Evolutionary conservation across 2,329 filamentous ascomycete genomes (phyloP).

Genomic region (Trichoderma hamatum): DNA sequence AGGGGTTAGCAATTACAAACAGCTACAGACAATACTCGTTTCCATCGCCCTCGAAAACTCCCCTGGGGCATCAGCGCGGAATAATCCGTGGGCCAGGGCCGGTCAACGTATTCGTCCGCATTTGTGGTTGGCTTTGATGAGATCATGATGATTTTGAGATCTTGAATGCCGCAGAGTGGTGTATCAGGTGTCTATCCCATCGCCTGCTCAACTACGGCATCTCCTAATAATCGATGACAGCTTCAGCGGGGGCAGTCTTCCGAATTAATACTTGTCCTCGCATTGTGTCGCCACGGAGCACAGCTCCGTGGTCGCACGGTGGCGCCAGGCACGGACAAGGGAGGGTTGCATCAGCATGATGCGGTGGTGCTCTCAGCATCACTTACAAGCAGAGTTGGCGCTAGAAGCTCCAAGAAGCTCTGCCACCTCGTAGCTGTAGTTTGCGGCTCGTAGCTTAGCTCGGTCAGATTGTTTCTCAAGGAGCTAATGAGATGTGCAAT

Average conservation of each 20-base stretch:
- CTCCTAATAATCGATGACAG: not conserved
- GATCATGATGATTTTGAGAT: not conserved
- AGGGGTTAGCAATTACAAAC: not conserved
- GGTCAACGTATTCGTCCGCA: not conserved
- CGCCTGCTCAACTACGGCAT: not conserved
- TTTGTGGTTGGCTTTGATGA: not conserved
- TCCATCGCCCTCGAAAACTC: not conserved
- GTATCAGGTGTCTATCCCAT: not conserved
- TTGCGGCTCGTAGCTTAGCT: not conserved
- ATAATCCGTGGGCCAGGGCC: not conserved
- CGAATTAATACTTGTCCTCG: not conserved
- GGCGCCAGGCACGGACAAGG: constrained; percentile 20
- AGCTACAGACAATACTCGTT: not conserved
- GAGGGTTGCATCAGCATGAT: constrained; percentile 25
- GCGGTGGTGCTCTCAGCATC: constrained; percentile 12
- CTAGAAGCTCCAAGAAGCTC: constrained; percentile 10
- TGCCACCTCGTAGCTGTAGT: not conserved
- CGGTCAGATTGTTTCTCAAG: not conserved
- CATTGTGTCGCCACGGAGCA: not conserved
- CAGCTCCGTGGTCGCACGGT: constrained; percentile 4
- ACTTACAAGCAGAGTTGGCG: constrained; percentile 4
- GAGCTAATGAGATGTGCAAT: not conserved
- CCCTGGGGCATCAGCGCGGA: not conserved
- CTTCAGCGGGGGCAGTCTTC: constrained; percentile 7
- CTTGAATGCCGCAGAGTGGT: not conserved